Conservation (phyloP, 345 rosid genomes). For the Angophora floribunda region DNA sequence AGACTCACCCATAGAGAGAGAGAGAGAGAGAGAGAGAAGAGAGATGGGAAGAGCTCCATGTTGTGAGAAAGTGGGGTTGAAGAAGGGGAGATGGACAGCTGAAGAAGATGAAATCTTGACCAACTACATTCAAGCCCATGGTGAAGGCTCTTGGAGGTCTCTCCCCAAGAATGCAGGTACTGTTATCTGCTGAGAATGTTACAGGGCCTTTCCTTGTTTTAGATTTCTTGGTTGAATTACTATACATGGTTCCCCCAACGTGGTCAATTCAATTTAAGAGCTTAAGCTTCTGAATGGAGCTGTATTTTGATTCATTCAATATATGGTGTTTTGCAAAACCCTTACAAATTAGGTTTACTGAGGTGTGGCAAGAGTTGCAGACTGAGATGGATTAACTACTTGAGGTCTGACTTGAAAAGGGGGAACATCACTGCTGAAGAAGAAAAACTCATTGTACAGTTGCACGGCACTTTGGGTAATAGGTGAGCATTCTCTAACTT, state of each 20-base stretch:
- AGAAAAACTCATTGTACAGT: conserved; percentile 61
- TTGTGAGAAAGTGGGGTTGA: conserved; percentile 80
- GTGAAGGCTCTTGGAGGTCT: conserved; percentile 87
- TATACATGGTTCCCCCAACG: too few relatives aligned
- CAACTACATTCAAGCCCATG: conserved; percentile 54
- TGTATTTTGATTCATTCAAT: neutral
- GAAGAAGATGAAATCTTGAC: conserved; percentile 72
- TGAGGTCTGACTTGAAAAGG: conserved; percentile 73
- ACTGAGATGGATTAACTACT: conserved; percentile 87
- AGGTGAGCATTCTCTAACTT: conserved; percentile 24
- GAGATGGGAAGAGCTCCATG: conserved; percentile 86
- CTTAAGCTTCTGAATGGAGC: neutral
- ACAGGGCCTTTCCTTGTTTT: neutral
- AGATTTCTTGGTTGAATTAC: neutral
- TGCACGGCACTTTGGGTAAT: conserved; percentile 67
- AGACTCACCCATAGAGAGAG: neutral
- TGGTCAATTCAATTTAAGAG: neutral
- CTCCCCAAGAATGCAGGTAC: conserved; percentile 85
- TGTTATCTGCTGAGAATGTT: neutral
- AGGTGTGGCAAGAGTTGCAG: conserved; percentile 97
- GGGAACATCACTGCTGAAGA: conserved; percentile 74
- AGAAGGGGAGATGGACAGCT: conserved; percentile 78
- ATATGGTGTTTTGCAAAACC: neutral
- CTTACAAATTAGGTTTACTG: conserved; percentile 34
- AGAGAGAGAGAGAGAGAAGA: neutral